Conservation (phyloP, 177 flowering plant species). For the Vitis hybrid region DNA sequence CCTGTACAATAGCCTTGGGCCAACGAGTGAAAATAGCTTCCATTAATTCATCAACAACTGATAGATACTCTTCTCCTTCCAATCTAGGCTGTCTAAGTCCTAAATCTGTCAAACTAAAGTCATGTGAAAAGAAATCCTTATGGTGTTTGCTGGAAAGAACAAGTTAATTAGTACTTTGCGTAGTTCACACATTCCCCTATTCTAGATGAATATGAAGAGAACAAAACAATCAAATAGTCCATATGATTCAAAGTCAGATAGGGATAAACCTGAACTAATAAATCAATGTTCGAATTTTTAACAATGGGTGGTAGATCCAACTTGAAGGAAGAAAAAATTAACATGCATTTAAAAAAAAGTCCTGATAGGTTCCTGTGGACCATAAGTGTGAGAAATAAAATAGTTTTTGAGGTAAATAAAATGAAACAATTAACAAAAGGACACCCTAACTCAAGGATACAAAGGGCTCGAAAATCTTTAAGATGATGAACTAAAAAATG, state of each 20-base stretch:
- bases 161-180: not conserved
- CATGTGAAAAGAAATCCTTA: conserved; percentile 14
- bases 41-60: conserved; percentile 95
- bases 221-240: not conserved
- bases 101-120: conserved; percentile 63
- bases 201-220: not conserved
- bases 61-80: conserved; percentile 95
- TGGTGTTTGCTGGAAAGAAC: conserved; percentile 1
- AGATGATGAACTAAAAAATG: not conserved
- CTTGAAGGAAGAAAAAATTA: too few species aligned
- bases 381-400: too few species aligned
- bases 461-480: not conserved
- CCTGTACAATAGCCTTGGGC: conserved; percentile 99
- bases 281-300: not conserved
- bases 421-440: not conserved
- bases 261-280: not conserved
- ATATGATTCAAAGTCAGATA: too few species aligned
- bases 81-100: conserved; percentile 91
- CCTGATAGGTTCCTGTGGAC: too few species aligned
- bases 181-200: not conserved
- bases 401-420: not conserved
- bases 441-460: not conserved
- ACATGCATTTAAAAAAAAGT: too few species aligned
- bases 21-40: conserved; percentile 91
- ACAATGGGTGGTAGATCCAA: not conserved